These are phyloP conservation scores for Wilcoxina mikolae DNA, from an alignment of 495 filamentous ascomycete species.

Conservation along the genomic window DNA sequence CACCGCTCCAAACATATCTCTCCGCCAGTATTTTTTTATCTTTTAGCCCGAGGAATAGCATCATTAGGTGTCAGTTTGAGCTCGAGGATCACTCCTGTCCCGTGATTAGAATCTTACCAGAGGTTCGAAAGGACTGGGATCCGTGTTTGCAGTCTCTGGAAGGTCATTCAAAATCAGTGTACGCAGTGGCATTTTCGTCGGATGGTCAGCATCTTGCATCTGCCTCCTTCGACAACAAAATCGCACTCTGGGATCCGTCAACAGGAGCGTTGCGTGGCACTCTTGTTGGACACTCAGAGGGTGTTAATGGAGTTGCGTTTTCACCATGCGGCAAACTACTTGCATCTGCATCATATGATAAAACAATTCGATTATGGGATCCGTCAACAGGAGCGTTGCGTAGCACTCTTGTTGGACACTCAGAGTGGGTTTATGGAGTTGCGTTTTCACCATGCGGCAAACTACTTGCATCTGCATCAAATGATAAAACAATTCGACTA, in stretches of 20 bases:
- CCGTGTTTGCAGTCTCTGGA: constrained; percentile 17
- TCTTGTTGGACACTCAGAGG: constrained; percentile 25
- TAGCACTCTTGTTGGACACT: constrained; percentile 26
- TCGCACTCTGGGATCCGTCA: neutral
- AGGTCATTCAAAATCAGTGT: constrained; percentile 25
- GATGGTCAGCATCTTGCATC: constrained; percentile 1
- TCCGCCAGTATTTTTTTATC: constrained; percentile 29
- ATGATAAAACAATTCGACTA: neutral
- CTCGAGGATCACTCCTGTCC: constrained; percentile 4
- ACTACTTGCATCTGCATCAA: neutral
- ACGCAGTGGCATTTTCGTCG: constrained; percentile 7
- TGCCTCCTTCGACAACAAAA: neutral
- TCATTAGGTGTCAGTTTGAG: constrained; percentile 18
- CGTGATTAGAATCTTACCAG: constrained; percentile 14
- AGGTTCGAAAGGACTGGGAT: constrained; percentile 14
- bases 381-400: neutral
- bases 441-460: constrained; percentile 1
- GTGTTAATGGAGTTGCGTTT: constrained; percentile 12
- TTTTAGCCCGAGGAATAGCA: constrained; percentile 26
- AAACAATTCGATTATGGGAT: neutral
- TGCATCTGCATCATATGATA: neutral
- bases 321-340: neutral
- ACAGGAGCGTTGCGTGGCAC: neutral
- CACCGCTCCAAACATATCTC: constrained; percentile 28
- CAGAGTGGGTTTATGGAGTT: constrained; percentile 16